phyloP scores from a whole-genome alignment of 2,329 filamentous ascomycete genomes.

The Aspergillus sp. region DNA sequence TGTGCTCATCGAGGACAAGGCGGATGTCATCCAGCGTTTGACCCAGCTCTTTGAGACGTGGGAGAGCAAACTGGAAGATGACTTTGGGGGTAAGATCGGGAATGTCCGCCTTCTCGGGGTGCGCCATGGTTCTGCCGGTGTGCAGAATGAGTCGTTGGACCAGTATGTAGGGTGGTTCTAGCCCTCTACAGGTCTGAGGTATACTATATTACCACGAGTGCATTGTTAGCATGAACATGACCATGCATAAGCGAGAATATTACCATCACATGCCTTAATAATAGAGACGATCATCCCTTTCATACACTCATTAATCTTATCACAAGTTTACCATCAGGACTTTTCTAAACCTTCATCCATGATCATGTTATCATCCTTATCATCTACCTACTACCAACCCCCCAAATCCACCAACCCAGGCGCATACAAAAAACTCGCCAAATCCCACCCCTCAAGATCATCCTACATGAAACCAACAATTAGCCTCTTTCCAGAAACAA shows the following conservation, averaged over 20 bases:
- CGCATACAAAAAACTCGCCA: not conserved
- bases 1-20: constrained; percentile 73
- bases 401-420: not conserved
- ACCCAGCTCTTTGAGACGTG: constrained; percentile 66
- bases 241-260: not conserved
- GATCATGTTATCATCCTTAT: not conserved
- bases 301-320: not conserved
- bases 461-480: not conserved
- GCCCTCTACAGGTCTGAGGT: not conserved
- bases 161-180: constrained; percentile 41
- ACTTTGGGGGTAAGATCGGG: constrained; percentile 48
- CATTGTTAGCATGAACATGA: no score
- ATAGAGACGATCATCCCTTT: no score
- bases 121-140: constrained; percentile 48
- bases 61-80: constrained; percentile 52
- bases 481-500: not conserved
- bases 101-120: constrained; percentile 49
- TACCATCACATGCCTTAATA: no score
- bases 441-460: not conserved
- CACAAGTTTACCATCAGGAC: not conserved
- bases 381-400: not conserved
- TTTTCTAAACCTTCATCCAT: not conserved
- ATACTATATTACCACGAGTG: not conserved
- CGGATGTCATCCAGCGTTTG: constrained; percentile 62
- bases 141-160: constrained; percentile 42